A percentile compares a stretch with the other conserved stretches of the same genome.
Conservation (phyloP, 2,329 filamentous ascomycete genomes). For the Beauveria brongniartii region DNA sequence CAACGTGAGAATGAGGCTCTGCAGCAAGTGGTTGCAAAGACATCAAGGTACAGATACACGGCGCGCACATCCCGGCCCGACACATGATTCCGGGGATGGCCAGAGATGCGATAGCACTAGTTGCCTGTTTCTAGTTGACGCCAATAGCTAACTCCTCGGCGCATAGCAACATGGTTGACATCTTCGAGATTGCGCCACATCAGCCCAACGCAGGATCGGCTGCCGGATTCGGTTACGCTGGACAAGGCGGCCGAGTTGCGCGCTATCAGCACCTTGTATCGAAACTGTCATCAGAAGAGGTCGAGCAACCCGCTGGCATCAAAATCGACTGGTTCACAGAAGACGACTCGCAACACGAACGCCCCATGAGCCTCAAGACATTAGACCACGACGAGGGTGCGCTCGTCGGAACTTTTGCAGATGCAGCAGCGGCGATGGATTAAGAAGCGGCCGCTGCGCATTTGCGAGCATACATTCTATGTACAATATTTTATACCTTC, state of each 20-base stretch:
- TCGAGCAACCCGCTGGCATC: slow-evolving; percentile 31
- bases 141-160: neutral
- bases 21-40: slow-evolving; percentile 55
- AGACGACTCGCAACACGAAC: slow-evolving; percentile 38
- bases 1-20: slow-evolving; percentile 58
- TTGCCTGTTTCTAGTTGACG: neutral
- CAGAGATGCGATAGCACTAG: neutral
- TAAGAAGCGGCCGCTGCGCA: slow-evolving; percentile 13
- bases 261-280: slow-evolving; percentile 56
- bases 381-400: slow-evolving; percentile 29
- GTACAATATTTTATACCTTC: slow-evolving; percentile 9
- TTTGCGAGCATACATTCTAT: neutral
- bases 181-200: slow-evolving; percentile 56
- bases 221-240: slow-evolving; percentile 39
- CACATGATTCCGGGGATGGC: neutral
- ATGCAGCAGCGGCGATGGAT: slow-evolving; percentile 47
- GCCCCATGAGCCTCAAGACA: slow-evolving; percentile 24
- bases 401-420: slow-evolving; percentile 53
- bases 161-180: slow-evolving; percentile 58
- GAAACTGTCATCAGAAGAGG: slow-evolving; percentile 43
- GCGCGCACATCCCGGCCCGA: too few relatives aligned
- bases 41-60: slow-evolving; percentile 46
- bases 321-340: slow-evolving; percentile 49
- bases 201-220: slow-evolving; percentile 30
- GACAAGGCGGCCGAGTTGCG: slow-evolving; percentile 46